phyloP scores from a whole-genome alignment of 225 moss, liverwort and hornwort species.

The Straminergon stramineum region DNA sequence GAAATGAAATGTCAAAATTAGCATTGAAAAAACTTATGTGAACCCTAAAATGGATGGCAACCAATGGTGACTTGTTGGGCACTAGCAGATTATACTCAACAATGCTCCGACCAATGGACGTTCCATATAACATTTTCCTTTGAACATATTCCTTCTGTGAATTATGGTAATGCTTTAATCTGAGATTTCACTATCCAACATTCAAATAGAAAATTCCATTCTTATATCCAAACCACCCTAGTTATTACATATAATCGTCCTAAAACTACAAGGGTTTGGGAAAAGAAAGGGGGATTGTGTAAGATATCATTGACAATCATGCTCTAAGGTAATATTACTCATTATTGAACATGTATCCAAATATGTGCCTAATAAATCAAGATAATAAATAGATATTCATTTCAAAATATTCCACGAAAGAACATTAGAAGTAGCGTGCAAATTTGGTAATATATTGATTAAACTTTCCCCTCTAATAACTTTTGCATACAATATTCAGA shows the following conservation, averaged over 20 bases:
- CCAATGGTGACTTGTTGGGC: no score
- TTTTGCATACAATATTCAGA: neutral
- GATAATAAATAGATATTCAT: neutral
- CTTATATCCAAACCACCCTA: neutral
- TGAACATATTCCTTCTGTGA: neutral
- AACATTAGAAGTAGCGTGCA: accelerated
- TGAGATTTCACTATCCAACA: neutral
- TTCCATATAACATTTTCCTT: neutral
- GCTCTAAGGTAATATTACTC: neutral
- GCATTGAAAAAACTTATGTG: no score
- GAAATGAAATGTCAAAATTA: no score
- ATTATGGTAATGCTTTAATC: no score
- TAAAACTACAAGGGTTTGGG: neutral
- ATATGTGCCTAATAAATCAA: neutral
- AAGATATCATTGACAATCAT: neutral
- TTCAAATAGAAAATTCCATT: neutral
- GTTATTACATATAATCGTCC: neutral
- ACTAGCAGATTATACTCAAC: no score
- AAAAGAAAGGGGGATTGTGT: neutral
- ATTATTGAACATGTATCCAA: neutral
- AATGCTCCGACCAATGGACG: no score
- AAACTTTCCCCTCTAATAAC: neutral
- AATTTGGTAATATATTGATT: neutral
- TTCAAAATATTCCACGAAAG: neutral
- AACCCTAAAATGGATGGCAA: no score